Percentiles rank a stretch among this genome's conserved stretches.
These are phyloP conservation scores for Ogataea nitratoaversa DNA, from an alignment of 805 yeast species.

Conservation along the genomic window DNA sequence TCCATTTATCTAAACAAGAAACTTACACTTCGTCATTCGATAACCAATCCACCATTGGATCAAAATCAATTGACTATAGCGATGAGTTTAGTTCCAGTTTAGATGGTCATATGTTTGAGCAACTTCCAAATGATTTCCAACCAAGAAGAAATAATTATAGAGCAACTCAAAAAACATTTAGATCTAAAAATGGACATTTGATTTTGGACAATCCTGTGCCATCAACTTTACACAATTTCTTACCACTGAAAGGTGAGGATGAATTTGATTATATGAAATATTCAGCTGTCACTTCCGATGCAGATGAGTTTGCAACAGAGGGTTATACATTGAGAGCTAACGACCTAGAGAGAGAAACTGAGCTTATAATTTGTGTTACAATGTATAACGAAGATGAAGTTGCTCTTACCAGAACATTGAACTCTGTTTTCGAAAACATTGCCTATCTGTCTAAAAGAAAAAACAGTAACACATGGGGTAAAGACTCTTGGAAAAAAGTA, in stretches of 20 bases:
- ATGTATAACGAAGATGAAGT: conserved; percentile 96
- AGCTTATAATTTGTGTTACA: conserved; percentile 85
- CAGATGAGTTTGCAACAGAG: conserved; percentile 72
- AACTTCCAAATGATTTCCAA: conserved; percentile 30
- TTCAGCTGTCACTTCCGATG: conserved; percentile 93
- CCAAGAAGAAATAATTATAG: conserved; percentile 35
- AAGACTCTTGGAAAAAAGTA: conserved; percentile 94
- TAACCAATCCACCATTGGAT: conserved; percentile 16
- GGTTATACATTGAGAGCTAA: conserved; percentile 88
- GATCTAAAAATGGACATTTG: conserved; percentile 75
- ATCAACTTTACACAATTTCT: conserved; percentile 73
- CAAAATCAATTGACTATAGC: conserved; percentile 15
- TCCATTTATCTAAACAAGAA: conserved; percentile 10
- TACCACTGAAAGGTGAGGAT: conserved; percentile 84
- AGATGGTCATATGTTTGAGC: conserved; percentile 30
- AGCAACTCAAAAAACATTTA: conserved; percentile 54
- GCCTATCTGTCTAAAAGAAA: conserved; percentile 80
- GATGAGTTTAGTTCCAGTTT: conserved; percentile 22
- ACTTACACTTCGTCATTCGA: conserved; percentile 15
- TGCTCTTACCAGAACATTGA: conserved; percentile 88
- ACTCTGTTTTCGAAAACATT: conserved; percentile 88
- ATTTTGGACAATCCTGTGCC: conserved; percentile 95
- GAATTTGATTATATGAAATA: conserved; percentile 96
- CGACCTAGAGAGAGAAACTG: conserved; percentile 86
- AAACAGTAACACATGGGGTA: conserved; percentile 89